A percentile compares a stretch with the other conserved stretches of the same genome.
Conservation (phyloP, 345 rosid species). For the Orychophragmus violaceus region DNA sequence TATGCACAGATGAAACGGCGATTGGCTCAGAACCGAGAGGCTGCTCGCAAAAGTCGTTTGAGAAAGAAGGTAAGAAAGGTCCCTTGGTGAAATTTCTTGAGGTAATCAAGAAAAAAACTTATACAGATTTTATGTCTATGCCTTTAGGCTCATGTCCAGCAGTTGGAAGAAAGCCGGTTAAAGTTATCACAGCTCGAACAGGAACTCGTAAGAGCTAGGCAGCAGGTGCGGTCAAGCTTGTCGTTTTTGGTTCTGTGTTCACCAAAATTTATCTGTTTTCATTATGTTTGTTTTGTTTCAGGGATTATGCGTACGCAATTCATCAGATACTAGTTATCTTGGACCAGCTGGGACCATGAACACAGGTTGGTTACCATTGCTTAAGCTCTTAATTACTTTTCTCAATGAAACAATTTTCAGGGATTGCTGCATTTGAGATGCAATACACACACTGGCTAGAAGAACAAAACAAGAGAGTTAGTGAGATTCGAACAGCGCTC, state of each 20-base stretch:
- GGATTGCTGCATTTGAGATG: constrained; percentile 69
- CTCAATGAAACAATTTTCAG: constrained; percentile 9
- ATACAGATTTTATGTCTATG: not conserved
- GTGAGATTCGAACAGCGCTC: constrained; percentile 59
- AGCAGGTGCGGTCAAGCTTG: constrained; percentile 35
- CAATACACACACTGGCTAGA: constrained; percentile 74
- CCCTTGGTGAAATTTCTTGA: not conserved
- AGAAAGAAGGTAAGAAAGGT: constrained; percentile 62
- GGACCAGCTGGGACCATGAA: constrained; percentile 52
- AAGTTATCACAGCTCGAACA: constrained; percentile 78
- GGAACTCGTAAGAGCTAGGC: constrained; percentile 72
- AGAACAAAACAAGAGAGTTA: constrained; percentile 57
- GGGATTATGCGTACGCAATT: constrained; percentile 46
- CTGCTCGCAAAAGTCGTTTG: constrained; percentile 90
- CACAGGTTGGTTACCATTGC: no score
- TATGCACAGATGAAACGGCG: constrained; percentile 55
- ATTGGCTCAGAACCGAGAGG: constrained; percentile 94
- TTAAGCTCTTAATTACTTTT: no score
- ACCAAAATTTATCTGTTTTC: not conserved
- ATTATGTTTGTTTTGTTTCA: constrained; percentile 13
- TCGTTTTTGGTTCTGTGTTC: not conserved
- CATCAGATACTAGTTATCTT: constrained; percentile 40
- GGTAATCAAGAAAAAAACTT: not conserved
- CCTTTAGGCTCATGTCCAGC: constrained; percentile 78
- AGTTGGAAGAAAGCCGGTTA: constrained; percentile 70